These are phyloP conservation scores for Gossypium sturtianum DNA, from an alignment of 345 rosid species.

Conservation along the genomic window DNA sequence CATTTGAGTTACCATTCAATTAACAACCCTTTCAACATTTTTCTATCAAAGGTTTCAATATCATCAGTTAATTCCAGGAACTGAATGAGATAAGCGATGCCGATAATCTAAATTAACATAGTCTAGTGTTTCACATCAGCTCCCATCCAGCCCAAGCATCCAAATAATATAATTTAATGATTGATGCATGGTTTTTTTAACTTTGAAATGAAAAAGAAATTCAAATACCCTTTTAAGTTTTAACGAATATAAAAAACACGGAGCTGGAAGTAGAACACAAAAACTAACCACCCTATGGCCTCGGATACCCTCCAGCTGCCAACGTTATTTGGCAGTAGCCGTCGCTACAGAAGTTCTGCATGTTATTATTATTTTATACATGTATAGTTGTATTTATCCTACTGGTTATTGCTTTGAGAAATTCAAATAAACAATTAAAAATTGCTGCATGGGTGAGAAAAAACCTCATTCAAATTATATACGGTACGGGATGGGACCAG, in stretches of 20 bases:
- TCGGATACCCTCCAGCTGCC: background rate
- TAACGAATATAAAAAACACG: background rate
- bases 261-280: background rate
- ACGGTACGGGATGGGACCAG: conserved; percentile 1
- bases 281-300: background rate
- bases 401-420: background rate
- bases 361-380: background rate
- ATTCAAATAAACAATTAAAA: background rate
- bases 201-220: background rate
- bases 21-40: background rate
- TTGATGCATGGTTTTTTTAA: background rate
- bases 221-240: background rate
- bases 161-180: background rate
- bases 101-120: no score
- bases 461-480: background rate
- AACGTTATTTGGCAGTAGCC: background rate
- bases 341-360: background rate
- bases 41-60: background rate
- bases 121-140: background rate
- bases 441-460: background rate
- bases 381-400: background rate
- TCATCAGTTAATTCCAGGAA: background rate
- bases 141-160: background rate
- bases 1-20: background rate
- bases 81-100: background rate